These are phyloP conservation scores for Waltiozyma solani DNA, from an alignment of 1,139 yeast species.

Conservation along the genomic window DNA sequence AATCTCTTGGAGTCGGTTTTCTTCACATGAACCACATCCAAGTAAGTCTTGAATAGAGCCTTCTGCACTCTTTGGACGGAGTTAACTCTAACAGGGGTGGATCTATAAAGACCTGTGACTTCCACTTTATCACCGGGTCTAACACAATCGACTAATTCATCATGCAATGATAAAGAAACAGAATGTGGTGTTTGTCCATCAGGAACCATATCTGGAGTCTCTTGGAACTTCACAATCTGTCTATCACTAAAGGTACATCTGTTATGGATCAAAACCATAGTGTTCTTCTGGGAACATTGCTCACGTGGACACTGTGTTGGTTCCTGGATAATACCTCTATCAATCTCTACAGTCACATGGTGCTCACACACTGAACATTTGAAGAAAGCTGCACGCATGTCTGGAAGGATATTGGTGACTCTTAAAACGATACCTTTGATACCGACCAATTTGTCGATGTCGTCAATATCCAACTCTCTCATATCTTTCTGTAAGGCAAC, in stretches of 20 bases:
- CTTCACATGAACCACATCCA: constrained; percentile 89
- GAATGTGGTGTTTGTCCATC: constrained; percentile 99
- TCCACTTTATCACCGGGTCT: constrained; percentile 97
- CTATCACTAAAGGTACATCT: constrained; percentile 91
- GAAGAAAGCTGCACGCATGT: constrained; percentile 96
- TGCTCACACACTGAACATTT: constrained; percentile 94
- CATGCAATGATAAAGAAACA: constrained; percentile 87
- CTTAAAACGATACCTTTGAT: constrained; percentile 88
- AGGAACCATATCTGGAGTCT: constrained; percentile 96
- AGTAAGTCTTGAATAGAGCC: constrained; percentile 79
- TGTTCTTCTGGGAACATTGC: constrained; percentile 74
- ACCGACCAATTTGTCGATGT: constrained; percentile 86
- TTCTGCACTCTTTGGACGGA: constrained; percentile 79
- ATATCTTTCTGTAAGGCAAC: constrained; percentile 66
- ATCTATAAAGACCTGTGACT: constrained; percentile 91
- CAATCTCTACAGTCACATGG: constrained; percentile 84
- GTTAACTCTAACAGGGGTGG: constrained; percentile 84
- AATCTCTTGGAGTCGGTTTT: constrained; percentile 76
- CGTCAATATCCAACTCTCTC: constrained; percentile 93
- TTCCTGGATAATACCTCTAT: constrained; percentile 89
- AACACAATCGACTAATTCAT: constrained; percentile 88
- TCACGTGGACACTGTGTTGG: constrained; percentile 89
- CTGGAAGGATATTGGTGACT: constrained; percentile 89
- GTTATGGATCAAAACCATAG: constrained; percentile 88
- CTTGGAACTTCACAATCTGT: constrained; percentile 89